Evolutionary conservation across 2,329 filamentous ascomycete genomes (phyloP).

Genomic region (Exophiala lecanii-corni): DNA sequence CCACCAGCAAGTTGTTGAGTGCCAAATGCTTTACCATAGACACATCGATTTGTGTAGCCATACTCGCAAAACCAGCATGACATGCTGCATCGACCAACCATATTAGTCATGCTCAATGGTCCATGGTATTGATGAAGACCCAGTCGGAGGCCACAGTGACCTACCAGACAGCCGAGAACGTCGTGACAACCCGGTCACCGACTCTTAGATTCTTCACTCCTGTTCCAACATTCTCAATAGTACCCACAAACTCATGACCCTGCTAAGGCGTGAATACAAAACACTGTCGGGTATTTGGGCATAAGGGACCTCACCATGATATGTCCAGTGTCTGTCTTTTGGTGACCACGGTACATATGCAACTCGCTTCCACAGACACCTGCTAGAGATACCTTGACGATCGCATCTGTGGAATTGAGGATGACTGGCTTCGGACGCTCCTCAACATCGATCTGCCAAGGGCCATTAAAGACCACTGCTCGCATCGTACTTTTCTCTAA

Average conservation of each 20-base stretch:
- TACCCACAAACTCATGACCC: constrained; percentile 51
- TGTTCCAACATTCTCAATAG: constrained; percentile 41
- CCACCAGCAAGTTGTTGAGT: constrained; percentile 46
- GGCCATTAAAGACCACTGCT: constrained; percentile 13
- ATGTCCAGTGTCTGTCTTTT: constrained; percentile 41
- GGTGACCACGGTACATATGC: constrained; percentile 51
- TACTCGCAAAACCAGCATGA: constrained; percentile 48
- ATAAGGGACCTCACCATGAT: constrained; percentile 41
- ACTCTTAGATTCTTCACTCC: constrained; percentile 43
- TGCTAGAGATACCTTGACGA: constrained; percentile 35
- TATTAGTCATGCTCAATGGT: not conserved
- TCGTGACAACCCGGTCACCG: constrained; percentile 50
- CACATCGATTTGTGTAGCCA: constrained; percentile 50
- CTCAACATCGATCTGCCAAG: constrained; percentile 32
- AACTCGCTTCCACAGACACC: constrained; percentile 15
- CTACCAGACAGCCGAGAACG: constrained; percentile 44
- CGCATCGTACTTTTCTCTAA: constrained; percentile 8
- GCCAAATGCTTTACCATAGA: constrained; percentile 39
- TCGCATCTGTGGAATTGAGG: constrained; percentile 42
- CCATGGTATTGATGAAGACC: not conserved
- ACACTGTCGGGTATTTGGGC: not conserved
- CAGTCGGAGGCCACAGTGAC: not conserved
- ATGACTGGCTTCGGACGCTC: constrained; percentile 41
- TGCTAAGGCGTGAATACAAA: constrained; percentile 28
- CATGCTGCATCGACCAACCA: constrained; percentile 43